Base-by-base conservation (phyloP, 352 stramenopile genomes). In the Bremia lactucae region DNA sequence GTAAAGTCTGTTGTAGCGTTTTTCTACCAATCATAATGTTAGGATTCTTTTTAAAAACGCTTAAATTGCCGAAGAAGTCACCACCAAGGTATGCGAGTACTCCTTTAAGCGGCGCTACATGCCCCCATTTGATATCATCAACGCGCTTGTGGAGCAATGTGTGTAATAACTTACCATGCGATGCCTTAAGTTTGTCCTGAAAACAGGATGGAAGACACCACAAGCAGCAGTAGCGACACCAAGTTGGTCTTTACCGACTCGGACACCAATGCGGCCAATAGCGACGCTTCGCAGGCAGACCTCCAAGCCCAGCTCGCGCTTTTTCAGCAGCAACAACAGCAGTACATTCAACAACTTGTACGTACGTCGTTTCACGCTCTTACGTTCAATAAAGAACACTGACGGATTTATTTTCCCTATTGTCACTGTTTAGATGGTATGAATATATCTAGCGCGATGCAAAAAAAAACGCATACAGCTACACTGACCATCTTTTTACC, bases 301-400 rank as follows among this genome's bases (percentile, higher is more conserved):
- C 55, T 72, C 13, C 62, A 72, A 40, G 63, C 67, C 21, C 66
- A 78, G 36, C 60, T 78, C 14, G 66, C 66, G 43, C 51, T 78
- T 19, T 71, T 78, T 43, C 63, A 78, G 35, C 66, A 78, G 55
- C 66, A 78, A 57, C 66, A 77, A 21, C 63, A 78, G 49, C 66
- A 77, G 40, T 78, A 72, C 47, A 63, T 78, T 10, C 64, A 68
- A 31, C 66, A 78, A 28, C 46, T 78, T 31, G 66, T 78, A 65
- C 29, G 55, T 52, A 2, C 11, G 22, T 20, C 15, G 6, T 16
- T 29, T 13, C 36, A 22, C 16, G 16, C 22, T 24, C 7, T 35
- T 9, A 8, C 23, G 34, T 18, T 18, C 3, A 16, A 21, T 13
- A 21, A n/a, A n/a, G n/a, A 9, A 34, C 40, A 21, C 34, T 59